phyloP scores from a whole-genome alignment of 371 early-diverging fungal species.

The Coemansia sp. region DNA sequence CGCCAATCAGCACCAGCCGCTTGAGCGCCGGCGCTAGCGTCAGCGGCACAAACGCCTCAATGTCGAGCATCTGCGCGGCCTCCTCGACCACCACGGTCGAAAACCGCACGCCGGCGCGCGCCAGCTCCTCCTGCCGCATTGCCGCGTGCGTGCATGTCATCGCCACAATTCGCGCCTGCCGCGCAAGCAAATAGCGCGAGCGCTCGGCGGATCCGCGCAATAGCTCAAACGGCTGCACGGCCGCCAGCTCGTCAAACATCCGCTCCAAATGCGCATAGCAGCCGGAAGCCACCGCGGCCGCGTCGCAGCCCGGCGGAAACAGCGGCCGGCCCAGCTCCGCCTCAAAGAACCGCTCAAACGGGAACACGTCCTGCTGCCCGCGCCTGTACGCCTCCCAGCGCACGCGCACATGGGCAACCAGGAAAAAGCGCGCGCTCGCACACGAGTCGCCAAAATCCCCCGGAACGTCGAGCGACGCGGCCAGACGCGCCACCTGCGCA shows the following conservation, averaged over 20 bases:
- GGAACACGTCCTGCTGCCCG: constrained; percentile 57
- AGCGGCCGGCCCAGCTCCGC: constrained; percentile 6
- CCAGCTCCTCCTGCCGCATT: constrained; percentile 80
- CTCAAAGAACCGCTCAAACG: constrained; percentile 76
- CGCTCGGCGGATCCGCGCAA: constrained; percentile 77
- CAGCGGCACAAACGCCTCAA: constrained; percentile 94
- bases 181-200: constrained; percentile 86
- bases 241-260: constrained; percentile 73
- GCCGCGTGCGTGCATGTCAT: constrained; percentile 97
- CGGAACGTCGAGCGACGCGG: constrained; percentile 60
- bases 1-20: constrained; percentile 95
- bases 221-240: constrained; percentile 90
- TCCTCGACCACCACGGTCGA: constrained; percentile 97
- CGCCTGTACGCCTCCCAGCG: constrained; percentile 73
- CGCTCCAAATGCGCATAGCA: constrained; percentile 78
- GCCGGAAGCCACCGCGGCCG: constrained; percentile 45
- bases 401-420: constrained; percentile 67
- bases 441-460: constrained; percentile 91
- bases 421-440: constrained; percentile 92
- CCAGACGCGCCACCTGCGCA: constrained; percentile 72
- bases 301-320: background rate
- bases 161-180: constrained; percentile 94
- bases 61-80: constrained; percentile 94
- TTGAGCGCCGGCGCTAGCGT: constrained; percentile 71
- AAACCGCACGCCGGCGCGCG: constrained; percentile 84